Base-by-base conservation (phyloP, 352 stramenopile species). In the Nothophytophthora sp. region DNA sequence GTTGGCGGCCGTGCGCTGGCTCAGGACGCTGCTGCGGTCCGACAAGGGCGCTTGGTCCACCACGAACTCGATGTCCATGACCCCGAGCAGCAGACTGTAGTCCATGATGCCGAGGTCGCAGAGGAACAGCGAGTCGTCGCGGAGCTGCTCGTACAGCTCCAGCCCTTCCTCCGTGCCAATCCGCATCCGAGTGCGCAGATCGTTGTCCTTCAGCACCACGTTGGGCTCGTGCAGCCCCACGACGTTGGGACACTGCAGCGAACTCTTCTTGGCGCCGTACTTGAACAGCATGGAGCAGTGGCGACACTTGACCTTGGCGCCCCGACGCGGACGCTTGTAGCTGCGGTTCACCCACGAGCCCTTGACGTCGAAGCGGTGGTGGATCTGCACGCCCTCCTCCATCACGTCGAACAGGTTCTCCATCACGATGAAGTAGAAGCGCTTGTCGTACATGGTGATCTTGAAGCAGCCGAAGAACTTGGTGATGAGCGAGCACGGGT, bases 341-440 rank as follows among this genome's bases (percentile, higher is more conserved):
- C 80, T 93, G 20, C 85, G 82, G 30, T 93, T 93, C 3, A 97
- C 77, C 86, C 87, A 97, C 19, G 81, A 93, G 2, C 90, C 90
- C 51, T 97, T 97, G 62, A 97, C 92, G 38, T 97, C 90, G 48
- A 88, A 97, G 13, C 76, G 69, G 46, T 95, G 79, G 58, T 97
- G 86, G 33, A 97, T 91, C 37, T 81, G 65, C 41, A 81, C 67
- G 1, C 67, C 80, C 34, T 86, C 47, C 25, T 85, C 64, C 44
- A 71, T 80, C 4, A 84, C 72, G 41, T 86, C 77, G 55, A 97
- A 96, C 13, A 97, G 67, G 41, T 97, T 97, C 45, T 93, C 86
- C 90, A 97, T 97, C 25, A 97, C 87, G 44, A 97, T 78, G 55
- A 97, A 97, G 50, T 92, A 94, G 48, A 97, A 95, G 9, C 81